These are phyloP conservation scores for Theobroma grandiflorum DNA, from an alignment of 441 rosid species.

Conservation along the genomic window DNA sequence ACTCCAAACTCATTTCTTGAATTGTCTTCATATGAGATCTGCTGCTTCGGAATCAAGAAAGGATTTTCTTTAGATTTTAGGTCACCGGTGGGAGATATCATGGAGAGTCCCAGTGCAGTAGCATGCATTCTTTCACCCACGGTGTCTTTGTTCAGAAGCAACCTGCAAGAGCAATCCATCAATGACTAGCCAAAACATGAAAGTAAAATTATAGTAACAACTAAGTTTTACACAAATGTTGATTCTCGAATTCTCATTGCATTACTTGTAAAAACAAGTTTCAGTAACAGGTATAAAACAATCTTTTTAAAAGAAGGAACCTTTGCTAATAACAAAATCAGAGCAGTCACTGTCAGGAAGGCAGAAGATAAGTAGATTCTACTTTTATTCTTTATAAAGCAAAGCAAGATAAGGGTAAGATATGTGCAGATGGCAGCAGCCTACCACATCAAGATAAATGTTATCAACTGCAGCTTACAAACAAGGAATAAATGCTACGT, in stretches of 20 bases:
- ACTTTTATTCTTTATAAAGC: neutral
- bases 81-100: slow-evolving; percentile 34
- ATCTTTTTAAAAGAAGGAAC: neutral
- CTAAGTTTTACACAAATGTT: neutral
- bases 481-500: slow-evolving; percentile 5
- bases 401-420: slow-evolving; percentile 17
- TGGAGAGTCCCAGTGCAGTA: slow-evolving; percentile 36
- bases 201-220: neutral
- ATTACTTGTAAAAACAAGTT: too few species aligned
- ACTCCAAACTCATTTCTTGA: slow-evolving; percentile 43
- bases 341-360: neutral
- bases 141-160: slow-evolving; percentile 43
- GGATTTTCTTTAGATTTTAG: slow-evolving; percentile 47
- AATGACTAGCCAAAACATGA: neutral
- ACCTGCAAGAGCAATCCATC: slow-evolving; percentile 42
- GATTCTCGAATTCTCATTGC: too few species aligned
- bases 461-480: neutral
- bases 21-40: slow-evolving; percentile 32
- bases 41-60: slow-evolving; percentile 44
- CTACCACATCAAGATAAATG: neutral
- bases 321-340: neutral
- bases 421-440: slow-evolving; percentile 14
- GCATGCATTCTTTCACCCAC: slow-evolving; percentile 35
- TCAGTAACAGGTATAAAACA: neutral
- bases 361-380: slow-evolving; percentile 22